Evolutionary conservation across 306 rosid species (phyloP), one percentile per base, ranked within the genome.

Genomic region (Trichosanthes truncata): DNA sequence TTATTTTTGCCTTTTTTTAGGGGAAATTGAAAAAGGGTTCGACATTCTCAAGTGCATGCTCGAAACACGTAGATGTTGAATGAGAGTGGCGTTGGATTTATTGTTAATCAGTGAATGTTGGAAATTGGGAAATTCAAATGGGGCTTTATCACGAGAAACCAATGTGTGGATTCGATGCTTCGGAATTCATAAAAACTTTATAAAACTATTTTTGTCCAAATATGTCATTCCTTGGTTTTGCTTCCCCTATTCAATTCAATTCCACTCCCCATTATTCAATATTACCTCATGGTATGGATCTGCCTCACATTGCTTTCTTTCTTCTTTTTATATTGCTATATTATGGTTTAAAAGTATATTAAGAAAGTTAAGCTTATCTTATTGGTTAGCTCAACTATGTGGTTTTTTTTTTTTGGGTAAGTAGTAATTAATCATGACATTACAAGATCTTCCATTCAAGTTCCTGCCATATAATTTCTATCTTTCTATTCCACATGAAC

Each of bases 61-160:
- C 31, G 9, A 74, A 52, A 74, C 61, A 48, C 78, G 78, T 74
- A 74, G 61, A 43, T 1, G 74, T 45, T 21, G 77, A 40, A 23
- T 72, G 77, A 72, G 56, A 23, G 57, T 45, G 76, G 77, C 7
- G 57, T 72, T 71, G 76, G 76, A 71, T 74, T 51, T 74, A 74
- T 51, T 74, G 78, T 74, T 74, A 74, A 74, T 74, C 62, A 74
- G 78, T 51, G 78, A 74, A 51, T 74, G 78, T 74, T 74, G 78
- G 78, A 51, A 74, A 74, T 74, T 74, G 78, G 62, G 78, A 74
- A 48, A 20, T 38, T 69, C 35, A 74, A 51, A 73, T 21, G n/a
- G 49, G 49, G 17, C 9, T 73, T 43, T 49, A 51, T 74, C 78
- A 74, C 78, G 61, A 74, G 78, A 51, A 74, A 74, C 40, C 78